Evolutionary conservation across 139 green algal species (phyloP).

Genomic region (Nannochloris sp.): DNA sequence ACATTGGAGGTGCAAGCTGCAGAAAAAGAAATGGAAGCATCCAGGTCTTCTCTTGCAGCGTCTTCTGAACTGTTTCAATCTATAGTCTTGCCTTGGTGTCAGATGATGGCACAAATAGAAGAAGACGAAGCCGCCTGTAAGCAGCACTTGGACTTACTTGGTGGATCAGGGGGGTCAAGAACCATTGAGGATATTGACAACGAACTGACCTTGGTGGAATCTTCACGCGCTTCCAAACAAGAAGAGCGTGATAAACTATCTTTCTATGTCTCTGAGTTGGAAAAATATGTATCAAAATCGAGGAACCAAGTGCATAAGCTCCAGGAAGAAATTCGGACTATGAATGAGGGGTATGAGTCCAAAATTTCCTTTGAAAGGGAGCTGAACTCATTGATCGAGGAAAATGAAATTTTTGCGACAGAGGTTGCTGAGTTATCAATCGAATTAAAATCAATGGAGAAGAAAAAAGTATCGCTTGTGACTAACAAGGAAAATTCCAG

Average conservation of each 20-base stretch:
- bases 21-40: not conserved
- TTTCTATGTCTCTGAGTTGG: not conserved
- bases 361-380: not conserved
- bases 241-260: not conserved
- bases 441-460: not conserved
- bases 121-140: no score
- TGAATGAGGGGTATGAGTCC: not conserved
- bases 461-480: not conserved
- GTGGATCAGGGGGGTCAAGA: not conserved
- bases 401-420: not conserved
- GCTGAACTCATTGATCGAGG: slow-evolving; percentile 1
- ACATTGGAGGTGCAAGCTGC: not conserved
- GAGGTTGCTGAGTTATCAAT: slow-evolving; percentile 4
- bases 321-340: not conserved
- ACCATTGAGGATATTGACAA: slow-evolving; percentile 1
- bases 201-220: not conserved
- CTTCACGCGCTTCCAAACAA: not conserved
- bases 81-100: no score
- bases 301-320: not conserved
- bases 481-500: no score
- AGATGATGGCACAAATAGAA: no score
- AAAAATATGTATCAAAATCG: not conserved
- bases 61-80: no score
- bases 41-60: no score
- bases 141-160: no score